These are phyloP conservation scores for Pisolithus sp. DNA, from an alignment of 768 basidiomycete species.

Conservation along the genomic window DNA sequence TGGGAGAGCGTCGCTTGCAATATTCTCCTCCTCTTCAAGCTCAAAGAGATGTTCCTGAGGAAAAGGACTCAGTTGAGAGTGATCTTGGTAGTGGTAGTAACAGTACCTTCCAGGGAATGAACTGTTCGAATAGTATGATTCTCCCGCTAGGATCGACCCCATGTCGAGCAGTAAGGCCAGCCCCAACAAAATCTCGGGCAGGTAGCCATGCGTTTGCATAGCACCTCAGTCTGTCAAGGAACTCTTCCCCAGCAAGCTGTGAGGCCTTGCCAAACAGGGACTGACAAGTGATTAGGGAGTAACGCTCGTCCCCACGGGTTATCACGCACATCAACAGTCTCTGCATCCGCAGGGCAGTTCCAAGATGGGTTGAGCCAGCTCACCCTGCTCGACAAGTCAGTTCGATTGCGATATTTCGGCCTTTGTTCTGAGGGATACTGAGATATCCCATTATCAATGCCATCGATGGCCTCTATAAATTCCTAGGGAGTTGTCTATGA, in stretches of 20 bases:
- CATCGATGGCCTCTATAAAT: slow-evolving; percentile 93
- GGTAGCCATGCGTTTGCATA: slow-evolving; percentile 90
- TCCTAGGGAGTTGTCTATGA: slow-evolving; percentile 42
- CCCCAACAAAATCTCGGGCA: slow-evolving; percentile 72
- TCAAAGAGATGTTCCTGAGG: slow-evolving; percentile 84
- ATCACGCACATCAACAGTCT: slow-evolving; percentile 62
- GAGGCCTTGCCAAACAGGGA: slow-evolving; percentile 75
- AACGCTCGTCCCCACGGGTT: slow-evolving; percentile 1
- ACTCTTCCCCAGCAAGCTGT: slow-evolving; percentile 76
- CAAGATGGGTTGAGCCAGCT: slow-evolving; percentile 83
- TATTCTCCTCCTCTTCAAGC: slow-evolving; percentile 56
- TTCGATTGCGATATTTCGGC: slow-evolving; percentile 68
- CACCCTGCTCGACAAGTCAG: slow-evolving; percentile 83
- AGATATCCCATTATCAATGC: slow-evolving; percentile 89
- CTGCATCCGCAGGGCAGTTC: slow-evolving; percentile 74
- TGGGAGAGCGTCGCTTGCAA: slow-evolving; percentile 46
- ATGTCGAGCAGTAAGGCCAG: slow-evolving; percentile 49
- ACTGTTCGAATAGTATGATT: slow-evolving; percentile 74
- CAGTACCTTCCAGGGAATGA: slow-evolving; percentile 82
- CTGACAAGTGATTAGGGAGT: slow-evolving; percentile 32
- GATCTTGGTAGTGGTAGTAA: background rate
- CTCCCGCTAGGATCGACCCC: slow-evolving; percentile 64
- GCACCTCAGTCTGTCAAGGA: slow-evolving; percentile 71
- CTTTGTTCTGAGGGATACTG: slow-evolving; percentile 65
- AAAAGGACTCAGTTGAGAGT: slow-evolving; percentile 9